Evolutionary conservation across 2,329 filamentous ascomycete species (phyloP), one percentile per base, ranked within the genome.

Genomic region (Pyrenophora teres): DNA sequence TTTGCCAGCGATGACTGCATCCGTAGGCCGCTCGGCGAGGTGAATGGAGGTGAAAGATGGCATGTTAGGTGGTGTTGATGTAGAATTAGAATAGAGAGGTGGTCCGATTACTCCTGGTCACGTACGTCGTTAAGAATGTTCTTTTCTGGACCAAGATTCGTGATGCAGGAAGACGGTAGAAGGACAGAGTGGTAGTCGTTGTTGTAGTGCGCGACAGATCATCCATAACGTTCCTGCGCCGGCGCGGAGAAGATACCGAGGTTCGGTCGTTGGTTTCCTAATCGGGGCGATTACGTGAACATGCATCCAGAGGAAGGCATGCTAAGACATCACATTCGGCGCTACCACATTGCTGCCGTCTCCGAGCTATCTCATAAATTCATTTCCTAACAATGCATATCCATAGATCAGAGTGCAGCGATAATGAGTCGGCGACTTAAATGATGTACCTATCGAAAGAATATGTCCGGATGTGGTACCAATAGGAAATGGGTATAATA

Each of bases 11-110:
- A 89, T 70, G 70, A 90, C 86, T 53, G 79, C 73, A 46, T 72
- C 78, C 46, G 73, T 79, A 8, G 87, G 87, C 42, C 87, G 80
- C 74, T 89, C 80, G 45, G 83, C 84, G 52, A 90, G 83, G 56
- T 83, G 77, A 55, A 88, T 65, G 4, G 75, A 71, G 40, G 71
- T 77, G 64, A 73, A 77, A 10, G 72, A 74, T n/a, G 69, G 76
- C 70, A 73, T 73, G 35, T 32, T 60, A 50, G 12, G 12, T 21
- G 10, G 18, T 19, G 31, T 12, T 21, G 18, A 7, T 27, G 27
- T 12, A 7, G 25, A 25, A 42, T 9, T 21, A 18, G 6, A 27
- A 46, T n/a, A 4, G 19, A n/a, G 9, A 2, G 1, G 32, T 15
- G 27, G 4, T 13, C 9, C 6, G 19, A 21, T 27, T 7, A 27